These are phyloP conservation scores for Kuraishia piskuri DNA, from an alignment of 805 yeast species.

Conservation along the genomic window DNA sequence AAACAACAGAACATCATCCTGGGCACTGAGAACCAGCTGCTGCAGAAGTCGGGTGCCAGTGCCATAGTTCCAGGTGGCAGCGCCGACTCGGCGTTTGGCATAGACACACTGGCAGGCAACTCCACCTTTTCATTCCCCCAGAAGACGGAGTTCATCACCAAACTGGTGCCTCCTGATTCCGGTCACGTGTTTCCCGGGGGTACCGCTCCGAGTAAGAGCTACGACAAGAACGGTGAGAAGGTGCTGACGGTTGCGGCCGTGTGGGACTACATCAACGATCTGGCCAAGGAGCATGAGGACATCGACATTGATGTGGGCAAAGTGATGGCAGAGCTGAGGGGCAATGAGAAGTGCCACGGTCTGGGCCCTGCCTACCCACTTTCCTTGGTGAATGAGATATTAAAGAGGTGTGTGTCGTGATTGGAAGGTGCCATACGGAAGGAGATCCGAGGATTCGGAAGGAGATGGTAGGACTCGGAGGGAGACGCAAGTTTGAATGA, in stretches of 20 bases:
- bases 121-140: conserved; percentile 6
- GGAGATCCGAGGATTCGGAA: too few relatives aligned
- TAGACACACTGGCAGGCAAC: conserved; percentile 4
- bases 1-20: conserved; percentile 47
- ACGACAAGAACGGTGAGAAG: conserved; percentile 30
- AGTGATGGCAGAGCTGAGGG: conserved; percentile 53
- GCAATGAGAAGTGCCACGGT: conserved; percentile 72
- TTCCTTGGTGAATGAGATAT: conserved; percentile 29
- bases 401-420: conserved; percentile 8
- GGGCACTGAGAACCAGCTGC: conserved; percentile 52
- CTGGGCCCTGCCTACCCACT: conserved; percentile 63
- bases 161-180: not conserved
- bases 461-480: too few relatives aligned
- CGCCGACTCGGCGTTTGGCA: not conserved
- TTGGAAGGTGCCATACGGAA: not conserved
- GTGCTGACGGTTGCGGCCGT: conserved; percentile 68
- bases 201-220: conserved; percentile 8
- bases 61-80: not conserved
- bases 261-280: conserved; percentile 65
- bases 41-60: conserved; percentile 25
- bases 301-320: conserved; percentile 43
- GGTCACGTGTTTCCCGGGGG: conserved; percentile 2
- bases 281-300: conserved; percentile 38
- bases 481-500: too few relatives aligned
- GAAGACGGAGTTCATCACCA: conserved; percentile 7